phyloP scores from a whole-genome alignment of 75 land plant species.

The Selaginella moellendorffii region DNA sequence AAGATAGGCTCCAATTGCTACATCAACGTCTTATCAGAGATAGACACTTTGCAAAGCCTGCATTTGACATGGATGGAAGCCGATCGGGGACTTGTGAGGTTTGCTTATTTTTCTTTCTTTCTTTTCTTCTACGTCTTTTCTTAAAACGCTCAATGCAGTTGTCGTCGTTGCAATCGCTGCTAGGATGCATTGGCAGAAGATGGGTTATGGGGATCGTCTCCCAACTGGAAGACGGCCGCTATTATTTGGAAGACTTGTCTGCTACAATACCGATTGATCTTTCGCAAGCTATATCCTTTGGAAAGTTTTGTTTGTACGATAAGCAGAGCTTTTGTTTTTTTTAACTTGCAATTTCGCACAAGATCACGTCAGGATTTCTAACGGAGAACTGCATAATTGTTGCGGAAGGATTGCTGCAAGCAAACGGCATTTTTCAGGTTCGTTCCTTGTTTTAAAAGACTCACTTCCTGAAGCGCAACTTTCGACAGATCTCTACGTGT shows the following conservation, averaged over 20 bases:
- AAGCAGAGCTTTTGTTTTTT: constrained; percentile 1
- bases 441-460: not conserved
- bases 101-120: not conserved
- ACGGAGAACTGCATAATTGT: constrained; percentile 84
- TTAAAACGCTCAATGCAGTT: constrained; percentile 29
- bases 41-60: constrained; percentile 64
- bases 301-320: not conserved
- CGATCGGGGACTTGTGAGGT: constrained; percentile 72
- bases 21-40: constrained; percentile 77
- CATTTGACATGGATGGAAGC: constrained; percentile 41
- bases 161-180: constrained; percentile 66
- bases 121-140: not conserved
- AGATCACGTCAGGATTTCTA: constrained; percentile 86
- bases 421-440: constrained; percentile 75
- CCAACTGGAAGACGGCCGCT: constrained; percentile 88
- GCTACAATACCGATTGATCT: constrained; percentile 72
- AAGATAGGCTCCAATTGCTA: constrained; percentile 69
- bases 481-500: constrained; percentile 55
- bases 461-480: not conserved
- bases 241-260: constrained; percentile 83
- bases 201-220: constrained; percentile 98
- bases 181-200: constrained; percentile 62
- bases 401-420: constrained; percentile 83
- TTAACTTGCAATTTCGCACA: constrained; percentile 24
- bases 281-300: constrained; percentile 89